Percentiles rank a stretch among this genome's conserved stretches.
Evolutionary conservation across 2,329 filamentous ascomycete genomes (phyloP).

Genomic region (Talaromyces atroroseus): DNA sequence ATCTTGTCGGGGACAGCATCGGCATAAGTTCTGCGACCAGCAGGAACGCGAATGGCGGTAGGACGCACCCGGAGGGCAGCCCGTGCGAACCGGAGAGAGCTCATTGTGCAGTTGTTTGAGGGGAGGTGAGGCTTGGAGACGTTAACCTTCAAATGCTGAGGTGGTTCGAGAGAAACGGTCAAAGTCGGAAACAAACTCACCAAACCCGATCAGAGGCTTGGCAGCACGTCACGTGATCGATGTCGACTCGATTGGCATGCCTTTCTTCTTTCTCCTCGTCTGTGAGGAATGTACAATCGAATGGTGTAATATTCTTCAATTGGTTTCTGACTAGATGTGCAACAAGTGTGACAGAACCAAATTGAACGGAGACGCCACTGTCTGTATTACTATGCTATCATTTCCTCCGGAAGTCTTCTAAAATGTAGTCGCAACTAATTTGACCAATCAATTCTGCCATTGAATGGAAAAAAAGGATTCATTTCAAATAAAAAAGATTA

Average conservation of each 20-base stretch:
- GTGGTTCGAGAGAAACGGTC: conserved; percentile 16
- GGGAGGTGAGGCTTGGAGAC: conserved; percentile 21
- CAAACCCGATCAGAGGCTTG: conserved; percentile 14
- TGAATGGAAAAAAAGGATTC: no score
- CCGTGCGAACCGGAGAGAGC: conserved; percentile 87
- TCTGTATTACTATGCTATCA: no score
- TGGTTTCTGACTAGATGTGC: background rate
- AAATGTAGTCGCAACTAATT: no score
- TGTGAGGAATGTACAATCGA: background rate
- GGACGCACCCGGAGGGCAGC: conserved; percentile 80
- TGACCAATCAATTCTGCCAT: no score
- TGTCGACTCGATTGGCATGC: no score
- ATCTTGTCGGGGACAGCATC: conserved; percentile 88
- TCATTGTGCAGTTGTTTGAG: conserved; percentile 58
- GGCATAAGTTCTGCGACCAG: conserved; percentile 87
- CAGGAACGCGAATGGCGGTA: conserved; percentile 65
- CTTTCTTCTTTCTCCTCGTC: background rate
- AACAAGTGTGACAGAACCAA: no score
- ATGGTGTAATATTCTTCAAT: background rate
- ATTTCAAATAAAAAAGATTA: no score
- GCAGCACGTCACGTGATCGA: conserved; percentile 12
- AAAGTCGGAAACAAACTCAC: conserved; percentile 16
- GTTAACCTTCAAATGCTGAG: conserved; percentile 11
- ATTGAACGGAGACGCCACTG: no score
- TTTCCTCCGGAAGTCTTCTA: no score